Percentiles rank a stretch among this genome's conserved stretches.
These are phyloP conservation scores for Rubia tinctorum DNA, from an alignment of 305 asterid genomes.

Conservation along the genomic window DNA sequence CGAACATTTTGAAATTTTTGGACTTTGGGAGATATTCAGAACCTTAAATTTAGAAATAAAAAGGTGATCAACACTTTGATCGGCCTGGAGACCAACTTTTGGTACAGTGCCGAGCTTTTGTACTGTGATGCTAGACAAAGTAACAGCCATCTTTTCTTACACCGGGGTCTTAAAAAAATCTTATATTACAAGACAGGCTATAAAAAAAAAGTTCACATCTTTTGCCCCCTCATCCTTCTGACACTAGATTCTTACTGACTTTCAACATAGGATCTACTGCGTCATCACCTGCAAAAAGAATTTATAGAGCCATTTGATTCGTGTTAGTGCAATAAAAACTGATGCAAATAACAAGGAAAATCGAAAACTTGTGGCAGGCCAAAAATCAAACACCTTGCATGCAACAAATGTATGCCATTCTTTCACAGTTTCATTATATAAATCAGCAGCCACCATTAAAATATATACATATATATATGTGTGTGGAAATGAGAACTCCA, in stretches of 20 bases:
- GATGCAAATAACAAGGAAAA: neutral
- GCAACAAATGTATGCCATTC: neutral
- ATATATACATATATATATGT: neutral
- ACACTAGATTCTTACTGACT: neutral
- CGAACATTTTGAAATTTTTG: slow-evolving; percentile 16
- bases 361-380: neutral
- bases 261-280: neutral
- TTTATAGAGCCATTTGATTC: neutral
- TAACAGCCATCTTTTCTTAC: slow-evolving; percentile 16
- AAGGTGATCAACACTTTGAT: neutral
- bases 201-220: too few species aligned
- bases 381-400: neutral
- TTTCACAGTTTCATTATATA: neutral
- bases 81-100: neutral
- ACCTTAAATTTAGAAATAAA: slow-evolving; percentile 8
- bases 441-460: neutral
- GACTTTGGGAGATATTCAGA: slow-evolving; percentile 7
- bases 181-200: too few species aligned
- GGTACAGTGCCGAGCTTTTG: slow-evolving; percentile 3
- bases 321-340: neutral
- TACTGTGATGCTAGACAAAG: slow-evolving; percentile 9
- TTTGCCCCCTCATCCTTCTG: neutral
- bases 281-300: neutral
- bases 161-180: too few species aligned
- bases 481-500: neutral